Base-by-base conservation (phyloP, 2,329 filamentous ascomycete genomes). In the Scleromitrula shiraiana region DNA sequence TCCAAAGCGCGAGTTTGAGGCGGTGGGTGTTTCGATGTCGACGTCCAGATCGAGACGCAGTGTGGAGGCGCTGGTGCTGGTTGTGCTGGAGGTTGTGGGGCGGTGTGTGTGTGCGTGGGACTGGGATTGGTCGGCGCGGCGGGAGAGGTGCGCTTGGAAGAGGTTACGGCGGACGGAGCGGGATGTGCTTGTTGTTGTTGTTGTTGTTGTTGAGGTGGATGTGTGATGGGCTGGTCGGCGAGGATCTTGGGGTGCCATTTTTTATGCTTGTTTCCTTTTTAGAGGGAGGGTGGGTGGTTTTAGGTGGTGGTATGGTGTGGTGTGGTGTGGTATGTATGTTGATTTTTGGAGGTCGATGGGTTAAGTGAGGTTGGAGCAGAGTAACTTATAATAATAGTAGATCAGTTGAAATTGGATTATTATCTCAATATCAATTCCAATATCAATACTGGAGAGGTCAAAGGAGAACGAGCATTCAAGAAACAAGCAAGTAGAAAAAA, bases 41-140 rank as follows among this genome's bases (percentile, higher is more conserved):
- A 20, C 65, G 50, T 75, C 72, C n/a, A 76, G 64, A 50, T 75
- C 72, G n/a, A 76, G 64, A 41, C 72, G 69, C 47, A 76, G 56
- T 32, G 70, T 72, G 53, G 77, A 74, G 41, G 65, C 66, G 10
- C 72, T 68, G 23, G 61, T 62, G 7, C 64, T 65, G 7, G 64
- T 65, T 27, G 65, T 61, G 17, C 64, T 65, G 14, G 69, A 69
- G 3, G 77, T 75, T n/a, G 76, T 74, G 22, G 77, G 74, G 27
- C 77, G 71, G 41, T 73, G 76, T 51, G 73, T 69, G 17, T 74
- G 73, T 29, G 76, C 69, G 39, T 54, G 39, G 9, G 51, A 48
- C 39, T 52, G 33, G 30, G 29, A 32, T 20, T 48, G 27, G 43
- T 53, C 17, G 41, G 22, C 19, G 59, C 52, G n/a, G 50, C 54